A percentile compares a stretch with the other conserved stretches of the same genome.
These are phyloP conservation scores for Linnemannia schmuckeri DNA, from an alignment of 192 early-diverging fungal genomes.

Conservation along the genomic window DNA sequence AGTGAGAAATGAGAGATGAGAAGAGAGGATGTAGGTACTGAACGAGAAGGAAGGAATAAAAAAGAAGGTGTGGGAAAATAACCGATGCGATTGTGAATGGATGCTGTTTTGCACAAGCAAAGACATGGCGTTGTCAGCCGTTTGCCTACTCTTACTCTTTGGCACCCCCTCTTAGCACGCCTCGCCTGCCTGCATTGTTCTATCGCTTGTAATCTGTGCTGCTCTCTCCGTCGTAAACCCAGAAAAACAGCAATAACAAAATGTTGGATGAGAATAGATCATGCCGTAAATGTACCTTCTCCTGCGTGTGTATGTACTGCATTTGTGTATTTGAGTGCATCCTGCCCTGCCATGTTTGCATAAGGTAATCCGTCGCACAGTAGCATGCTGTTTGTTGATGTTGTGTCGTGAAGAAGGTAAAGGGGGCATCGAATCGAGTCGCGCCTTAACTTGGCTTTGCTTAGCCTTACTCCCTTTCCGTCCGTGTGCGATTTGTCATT, in stretches of 20 bases:
- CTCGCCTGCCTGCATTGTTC: no score
- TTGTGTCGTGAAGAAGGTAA: not conserved
- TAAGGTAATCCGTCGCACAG: not conserved
- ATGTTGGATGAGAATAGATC: not conserved
- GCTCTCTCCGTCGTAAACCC: no score
- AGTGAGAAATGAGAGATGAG: not conserved
- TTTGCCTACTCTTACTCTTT: no score
- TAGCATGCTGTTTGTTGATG: no score
- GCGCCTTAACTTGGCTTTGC: not conserved
- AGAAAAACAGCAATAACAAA: no score
- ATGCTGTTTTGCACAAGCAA: no score
- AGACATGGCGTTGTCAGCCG: no score
- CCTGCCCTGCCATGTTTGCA: not conserved
- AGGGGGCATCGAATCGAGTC: not conserved
- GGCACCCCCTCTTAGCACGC: no score
- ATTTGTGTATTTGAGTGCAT: not conserved
- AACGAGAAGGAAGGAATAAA: not conserved
- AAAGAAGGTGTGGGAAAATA: not conserved
- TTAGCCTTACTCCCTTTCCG: not conserved
- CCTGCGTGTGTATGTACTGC: not conserved
- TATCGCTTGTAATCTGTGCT: no score
- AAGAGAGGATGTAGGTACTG: not conserved
- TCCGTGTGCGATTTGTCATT: not conserved
- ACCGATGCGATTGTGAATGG: no score
- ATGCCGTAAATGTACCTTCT: not conserved